Conservation (phyloP, 176 grass and related monocot species). For the Musa schizocarpa region DNA sequence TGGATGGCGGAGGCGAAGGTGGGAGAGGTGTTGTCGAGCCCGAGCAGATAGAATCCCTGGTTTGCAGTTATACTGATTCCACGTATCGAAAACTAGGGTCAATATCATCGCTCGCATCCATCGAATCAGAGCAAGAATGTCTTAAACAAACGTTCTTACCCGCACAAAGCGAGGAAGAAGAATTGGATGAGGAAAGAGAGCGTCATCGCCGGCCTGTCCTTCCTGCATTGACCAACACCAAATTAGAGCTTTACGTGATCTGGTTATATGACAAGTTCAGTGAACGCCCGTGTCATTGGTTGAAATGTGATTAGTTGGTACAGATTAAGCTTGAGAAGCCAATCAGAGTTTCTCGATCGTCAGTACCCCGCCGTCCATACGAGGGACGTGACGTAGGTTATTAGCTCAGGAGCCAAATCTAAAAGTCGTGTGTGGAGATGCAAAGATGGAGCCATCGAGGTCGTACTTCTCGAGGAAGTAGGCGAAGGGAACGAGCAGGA, state of each 20-base stretch:
- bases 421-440: background rate
- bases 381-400: background rate
- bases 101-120: background rate
- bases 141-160: conserved; percentile 22
- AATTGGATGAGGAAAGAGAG: conserved; percentile 63
- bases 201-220: conserved; percentile 64
- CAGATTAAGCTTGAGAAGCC: too few species aligned
- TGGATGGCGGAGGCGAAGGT: conserved; percentile 98
- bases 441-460: background rate
- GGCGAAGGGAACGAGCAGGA: conserved; percentile 83
- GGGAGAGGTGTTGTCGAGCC: conserved; percentile 81
- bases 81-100: background rate
- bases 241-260: background rate
- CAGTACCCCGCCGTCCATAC: too few species aligned
- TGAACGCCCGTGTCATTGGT: too few species aligned
- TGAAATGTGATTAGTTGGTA: too few species aligned
- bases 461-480: conserved; percentile 91
- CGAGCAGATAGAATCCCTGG: conserved; percentile 92
- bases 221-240: conserved; percentile 34
- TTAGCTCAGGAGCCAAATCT: too few species aligned
- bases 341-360: too few species aligned
- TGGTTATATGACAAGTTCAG: too few species aligned
- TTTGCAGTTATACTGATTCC: conserved; percentile 67
- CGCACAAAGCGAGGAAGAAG: conserved; percentile 88
- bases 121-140: too few species aligned